Base-by-base conservation (phyloP, 2,329 filamentous ascomycete species). In the Aspergillus viridinutans region DNA sequence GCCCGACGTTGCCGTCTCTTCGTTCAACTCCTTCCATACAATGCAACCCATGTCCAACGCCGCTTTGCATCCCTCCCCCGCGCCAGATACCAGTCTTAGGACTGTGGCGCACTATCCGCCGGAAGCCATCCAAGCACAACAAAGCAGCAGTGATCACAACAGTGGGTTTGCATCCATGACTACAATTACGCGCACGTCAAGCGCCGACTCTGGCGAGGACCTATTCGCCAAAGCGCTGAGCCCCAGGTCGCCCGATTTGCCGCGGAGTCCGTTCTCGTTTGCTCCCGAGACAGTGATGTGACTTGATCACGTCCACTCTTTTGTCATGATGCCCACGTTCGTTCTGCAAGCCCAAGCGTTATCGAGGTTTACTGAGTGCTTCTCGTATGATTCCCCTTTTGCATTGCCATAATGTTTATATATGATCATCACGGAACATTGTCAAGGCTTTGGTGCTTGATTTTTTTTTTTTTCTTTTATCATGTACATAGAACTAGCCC, bases 221-320 rank as follows among this genome's bases (percentile, higher is more conserved):
- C 80, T 96, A 2, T 97, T 97, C 69, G 92, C 91, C 0, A 82
- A 96, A 53, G 91, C 90, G 1, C 85, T 96, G 76, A 93, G 90
- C 67, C 92, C 92, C 1, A 81, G 92, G 52, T 92, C 90, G 66
- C 92, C 92, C 0, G 91, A 95, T 64, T 91, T 94, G 80, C 85
- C 86, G 53, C 90, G 86, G 65, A 92, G 90, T 68, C 92, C 91
- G 0, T 97, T 96, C 69, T 84, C 82, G 3, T 84, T 87, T 69
- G 73, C 76, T 29, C 71, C 71, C n/a, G 60, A 64, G 54, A 54
- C 57, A 7, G 50, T 65, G 56, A 62, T 64, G 59, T 57, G 43
- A 47, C 20, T 17, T 5, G 9, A 47, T 47, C 55, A 29, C n/a
- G 20, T 47, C 61, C 43, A 59, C 51, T 52, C 61, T 57, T 58